Evolutionary conservation across 768 basidiomycete species (phyloP), one percentile per base, ranked within the genome.

Genomic region (Termitomyces sp.): DNA sequence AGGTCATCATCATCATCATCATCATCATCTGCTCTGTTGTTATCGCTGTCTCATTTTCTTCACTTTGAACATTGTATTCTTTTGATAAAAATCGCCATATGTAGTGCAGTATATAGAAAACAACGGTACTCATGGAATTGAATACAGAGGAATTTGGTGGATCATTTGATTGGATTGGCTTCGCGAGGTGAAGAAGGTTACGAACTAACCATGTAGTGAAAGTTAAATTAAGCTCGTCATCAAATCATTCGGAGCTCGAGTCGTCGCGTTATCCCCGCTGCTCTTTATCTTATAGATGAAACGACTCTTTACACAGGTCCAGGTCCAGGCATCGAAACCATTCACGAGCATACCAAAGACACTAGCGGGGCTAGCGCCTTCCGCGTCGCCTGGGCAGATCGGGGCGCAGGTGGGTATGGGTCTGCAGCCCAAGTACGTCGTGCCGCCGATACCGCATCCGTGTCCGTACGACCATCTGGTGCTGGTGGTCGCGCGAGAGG

Each of bases 361-460:
- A 6, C 55, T 62, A 40, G 47, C 59, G 60, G 63, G 61, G 41
- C 50, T 60, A 59, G 53, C 55, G 28, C 53, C 43, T 59, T 53
- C 64, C 53, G 52, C 54, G 16, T 61, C 64, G 40, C 65, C 63
- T 23, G 50, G 53, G 8, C 63, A 56, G 13, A 43, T 55, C 46
- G 32, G 52, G 12, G 63, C 63, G 50, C 68, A 71, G 41, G 58
- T 70, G 16, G 62, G 71, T 5, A 23, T 23, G 23, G 75, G 74
- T 32, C 73, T 89, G n/a, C 85, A 83, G 54, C 88, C 86, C 2
- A 86, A 81, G 71, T 79, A 83, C 60, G 70, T 81, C 58, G 74
- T 89, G 20, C 87, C 90, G 9, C 80, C 90, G 3, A 71, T 87
- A 14, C 87, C 87, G n/a, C 88, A 91, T 68, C 89, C 89, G 30